Base-by-base conservation (phyloP, 495 filamentous ascomycete species). In the Schizothecium vesticola region DNA sequence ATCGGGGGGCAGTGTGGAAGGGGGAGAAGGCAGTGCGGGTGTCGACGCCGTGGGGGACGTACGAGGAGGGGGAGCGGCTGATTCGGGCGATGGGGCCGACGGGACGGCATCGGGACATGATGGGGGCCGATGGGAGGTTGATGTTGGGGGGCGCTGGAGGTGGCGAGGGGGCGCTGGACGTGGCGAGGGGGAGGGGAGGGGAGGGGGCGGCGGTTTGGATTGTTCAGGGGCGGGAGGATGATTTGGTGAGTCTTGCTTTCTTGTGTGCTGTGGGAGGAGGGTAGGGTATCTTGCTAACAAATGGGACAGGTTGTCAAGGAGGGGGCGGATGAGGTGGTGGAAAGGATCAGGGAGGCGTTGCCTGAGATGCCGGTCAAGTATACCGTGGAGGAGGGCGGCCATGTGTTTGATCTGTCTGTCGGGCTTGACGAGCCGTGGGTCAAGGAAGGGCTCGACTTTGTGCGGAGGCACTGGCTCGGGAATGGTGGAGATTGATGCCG, bases 371-470 rank as follows among this genome's bases (percentile, higher is more conserved):
- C 36, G 36, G 24, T 74, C 8, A 68, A 67, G 25, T 72, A 74
- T 56, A 74, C 63, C 0, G 66, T 71, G 8, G 24, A 56, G 23
- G 26, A 43, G 11, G 72, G 72, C 0, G 64, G 43, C 0, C 72
- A 74, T 61, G 67, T 69, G 58, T 70, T 72, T 29, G 72, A 72
- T 61, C 26, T 11, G n/a, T 10, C 23, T 2, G 64, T 61, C 59
- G 51, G 33, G 12, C 11, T 74, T 9, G 29, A 59, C 6, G 66
- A 69, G 29, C 31, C 55, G 12, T 74, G 60, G 62, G 25, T 72
- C 13, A 26, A 25, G 23, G 71, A 74, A 56, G 73, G 73, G 23
- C 31, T 74, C 1, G 67, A 65, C 23, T 74, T 72, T 69, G 59
- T 74, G 21, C 65, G 65, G 63, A 56, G 67, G 64, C 61, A 63